Evolutionary conservation across 768 basidiomycete genomes (phyloP).

Genomic region (Amanita inopinata): DNA sequence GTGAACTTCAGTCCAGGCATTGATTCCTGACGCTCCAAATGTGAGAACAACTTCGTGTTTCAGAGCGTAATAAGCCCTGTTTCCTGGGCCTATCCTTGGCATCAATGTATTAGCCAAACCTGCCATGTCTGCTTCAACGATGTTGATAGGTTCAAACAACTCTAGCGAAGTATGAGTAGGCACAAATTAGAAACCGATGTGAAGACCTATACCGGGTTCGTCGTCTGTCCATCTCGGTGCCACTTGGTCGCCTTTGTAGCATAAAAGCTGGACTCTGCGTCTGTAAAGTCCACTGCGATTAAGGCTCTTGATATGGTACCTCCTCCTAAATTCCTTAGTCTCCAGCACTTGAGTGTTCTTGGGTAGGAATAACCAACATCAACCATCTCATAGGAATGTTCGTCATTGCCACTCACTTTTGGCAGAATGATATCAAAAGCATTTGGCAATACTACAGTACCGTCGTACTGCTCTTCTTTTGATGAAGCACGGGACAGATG

Average conservation of each 20-base stretch:
- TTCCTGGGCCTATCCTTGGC: conserved; percentile 5
- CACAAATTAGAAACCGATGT: background rate
- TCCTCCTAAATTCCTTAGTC: conserved; percentile 14
- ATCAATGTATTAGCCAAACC: conserved; percentile 4
- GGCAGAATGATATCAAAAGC: conserved; percentile 13
- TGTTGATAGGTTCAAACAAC: conserved; percentile 2
- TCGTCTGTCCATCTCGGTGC: conserved; percentile 6
- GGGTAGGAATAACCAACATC: background rate
- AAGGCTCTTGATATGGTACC: conserved; percentile 12
- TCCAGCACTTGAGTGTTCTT: conserved; percentile 16
- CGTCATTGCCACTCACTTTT: conserved; percentile 6
- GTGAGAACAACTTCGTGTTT: conserved; percentile 13
- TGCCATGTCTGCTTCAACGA: conserved; percentile 8
- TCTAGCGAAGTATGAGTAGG: conserved; percentile 2
- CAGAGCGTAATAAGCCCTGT: conserved; percentile 12
- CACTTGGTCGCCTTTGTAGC: conserved; percentile 13
- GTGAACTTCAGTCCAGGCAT: conserved; percentile 14
- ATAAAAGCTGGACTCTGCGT: conserved; percentile 9
- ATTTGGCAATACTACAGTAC: conserved; percentile 11
- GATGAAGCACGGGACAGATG: conserved; percentile 13
- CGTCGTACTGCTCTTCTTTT: conserved; percentile 11
- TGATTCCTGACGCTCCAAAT: conserved; percentile 13
- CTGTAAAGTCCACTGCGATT: conserved; percentile 10
- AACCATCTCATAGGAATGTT: background rate
- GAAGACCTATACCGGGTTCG: conserved; percentile 5